phyloP scores from a whole-genome alignment of 768 basidiomycete species.

The Grammothele lineata region DNA sequence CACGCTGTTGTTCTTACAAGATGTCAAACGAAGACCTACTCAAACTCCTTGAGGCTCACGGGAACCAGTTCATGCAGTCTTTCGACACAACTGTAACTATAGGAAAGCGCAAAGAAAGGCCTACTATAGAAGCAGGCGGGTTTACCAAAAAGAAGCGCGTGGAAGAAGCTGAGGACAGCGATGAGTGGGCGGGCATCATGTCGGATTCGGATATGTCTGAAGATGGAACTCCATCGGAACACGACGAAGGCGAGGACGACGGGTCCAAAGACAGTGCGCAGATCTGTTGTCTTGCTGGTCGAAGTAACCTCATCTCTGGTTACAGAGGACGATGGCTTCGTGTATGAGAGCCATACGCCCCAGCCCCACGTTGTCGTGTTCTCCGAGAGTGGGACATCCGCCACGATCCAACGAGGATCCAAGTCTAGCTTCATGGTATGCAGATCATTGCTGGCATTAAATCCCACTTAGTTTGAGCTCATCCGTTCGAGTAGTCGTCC shows the following conservation, averaged over 20 bases:
- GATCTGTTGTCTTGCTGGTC: no score
- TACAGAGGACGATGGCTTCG: constrained; percentile 39
- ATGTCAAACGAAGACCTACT: constrained; percentile 33
- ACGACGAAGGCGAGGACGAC: no score
- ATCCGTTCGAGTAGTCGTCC: constrained; percentile 54
- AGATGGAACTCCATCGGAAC: neutral
- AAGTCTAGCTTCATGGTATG: constrained; percentile 72
- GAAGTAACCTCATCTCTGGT: no score
- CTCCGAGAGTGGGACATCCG: constrained; percentile 32
- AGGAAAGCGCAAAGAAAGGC: constrained; percentile 19
- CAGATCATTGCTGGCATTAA: neutral
- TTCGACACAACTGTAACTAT: constrained; percentile 28
- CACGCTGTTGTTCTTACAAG: no score
- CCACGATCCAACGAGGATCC: constrained; percentile 26
- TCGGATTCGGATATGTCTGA: constrained; percentile 3
- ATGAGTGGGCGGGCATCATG: constrained; percentile 41
- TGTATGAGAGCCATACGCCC: constrained; percentile 17
- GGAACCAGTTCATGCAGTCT: constrained; percentile 40
- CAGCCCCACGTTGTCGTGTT: constrained; percentile 56
- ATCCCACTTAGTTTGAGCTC: neutral
- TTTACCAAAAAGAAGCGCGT: constrained; percentile 23
- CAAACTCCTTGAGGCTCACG: constrained; percentile 39
- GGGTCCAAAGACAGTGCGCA: no score
- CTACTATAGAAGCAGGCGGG: neutral
- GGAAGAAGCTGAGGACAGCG: constrained; percentile 23